Evolutionary conservation across 2,329 filamentous ascomycete genomes (phyloP), one percentile per base, ranked within the genome.

Genomic region (Xylaria sp.): DNA sequence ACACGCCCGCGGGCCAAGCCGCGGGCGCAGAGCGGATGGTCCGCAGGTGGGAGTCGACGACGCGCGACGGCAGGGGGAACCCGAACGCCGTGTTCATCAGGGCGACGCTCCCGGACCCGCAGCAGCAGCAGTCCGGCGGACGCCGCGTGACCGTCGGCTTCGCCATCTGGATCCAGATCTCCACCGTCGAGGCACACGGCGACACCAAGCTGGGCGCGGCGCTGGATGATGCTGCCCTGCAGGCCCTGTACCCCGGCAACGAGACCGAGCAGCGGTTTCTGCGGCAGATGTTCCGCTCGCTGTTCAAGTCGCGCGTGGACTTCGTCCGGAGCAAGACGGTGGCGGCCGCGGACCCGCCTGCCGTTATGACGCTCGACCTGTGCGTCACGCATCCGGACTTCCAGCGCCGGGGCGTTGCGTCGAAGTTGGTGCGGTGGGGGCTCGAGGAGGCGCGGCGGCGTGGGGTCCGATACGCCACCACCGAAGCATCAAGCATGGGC

Each of bases 141-240:
- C 49, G 59, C 29, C 75, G 75, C 45, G 59, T 69, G 9, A 78
- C 87, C n/a, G 86, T 78, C 10, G 87, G 86, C 17, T 66, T 85
- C 31, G 85, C 86, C 2, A 83, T 87, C 62, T 89, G 87, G 87
- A 71, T 78, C 9, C 86, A 89, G 69, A 74, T 79, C 0, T 87
- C 86, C 0, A 74, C 78, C 6, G 80, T 87, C 0, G 77, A 80
- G 1, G 86, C 85, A 13, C 73, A 80, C 55, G 86, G 86, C 13
- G 81, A 84, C 29, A 68, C 65, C 27, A 80, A 77, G 1, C 63
- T 77, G 4, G 73, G 77, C 15, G 77, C 81, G 25, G 77, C 81
- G 22, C 70, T 83, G 2, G 39, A 57, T 51, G 71, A 68, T 59
- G 57, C 64, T 6, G 61, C 77, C 38, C 69, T 83, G 1, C 73